Conservation (phyloP, 1,284 basidiomycete species). For the Trametes hirsuta region DNA sequence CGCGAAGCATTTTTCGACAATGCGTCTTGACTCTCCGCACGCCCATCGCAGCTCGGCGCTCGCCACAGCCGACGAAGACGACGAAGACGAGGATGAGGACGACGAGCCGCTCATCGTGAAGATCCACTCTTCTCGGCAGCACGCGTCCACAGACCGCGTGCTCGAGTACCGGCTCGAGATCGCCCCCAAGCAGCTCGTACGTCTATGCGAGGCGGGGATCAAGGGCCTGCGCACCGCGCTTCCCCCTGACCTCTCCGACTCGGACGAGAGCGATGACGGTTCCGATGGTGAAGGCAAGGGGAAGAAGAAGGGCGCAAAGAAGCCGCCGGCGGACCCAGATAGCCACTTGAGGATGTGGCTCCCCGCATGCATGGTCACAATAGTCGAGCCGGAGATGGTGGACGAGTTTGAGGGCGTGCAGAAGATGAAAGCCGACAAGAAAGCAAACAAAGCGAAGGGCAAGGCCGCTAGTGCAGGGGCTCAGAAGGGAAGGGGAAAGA, state of each 20-base stretch:
- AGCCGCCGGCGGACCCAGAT: slow-evolving; percentile 49
- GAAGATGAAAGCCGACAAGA: slow-evolving; percentile 52
- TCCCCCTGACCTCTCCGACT: slow-evolving; percentile 47
- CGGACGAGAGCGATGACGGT: slow-evolving; percentile 40
- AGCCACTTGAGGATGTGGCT: slow-evolving; percentile 70
- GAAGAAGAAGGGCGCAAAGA: slow-evolving; percentile 39
- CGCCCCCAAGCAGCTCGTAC: slow-evolving; percentile 64
- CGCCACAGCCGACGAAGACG: slow-evolving; percentile 18
- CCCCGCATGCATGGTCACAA: slow-evolving; percentile 72
- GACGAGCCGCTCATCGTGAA: slow-evolving; percentile 44
- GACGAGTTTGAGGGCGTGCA: slow-evolving; percentile 58
- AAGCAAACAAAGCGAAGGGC: slow-evolving; percentile 25
- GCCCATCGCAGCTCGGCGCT: neutral
- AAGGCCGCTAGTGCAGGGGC: slow-evolving; percentile 1
- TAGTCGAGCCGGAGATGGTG: slow-evolving; percentile 66
- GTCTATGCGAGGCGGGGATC: slow-evolving; percentile 64
- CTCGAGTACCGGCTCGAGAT: slow-evolving; percentile 78
- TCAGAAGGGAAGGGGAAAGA: slow-evolving; percentile 13
- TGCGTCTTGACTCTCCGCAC: slow-evolving; percentile 36
- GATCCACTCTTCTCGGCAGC: slow-evolving; percentile 50
- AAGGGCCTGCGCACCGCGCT: slow-evolving; percentile 58
- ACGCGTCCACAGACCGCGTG: slow-evolving; percentile 68
- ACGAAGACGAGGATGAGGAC: slow-evolving; percentile 33
- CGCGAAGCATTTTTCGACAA: slow-evolving; percentile 54
- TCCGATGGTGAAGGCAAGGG: slow-evolving; percentile 35